Percentiles rank a stretch among this genome's conserved stretches.
Evolutionary conservation across 108 stramenopile species (phyloP).

Genomic region (Discostella stelligeroides): DNA sequence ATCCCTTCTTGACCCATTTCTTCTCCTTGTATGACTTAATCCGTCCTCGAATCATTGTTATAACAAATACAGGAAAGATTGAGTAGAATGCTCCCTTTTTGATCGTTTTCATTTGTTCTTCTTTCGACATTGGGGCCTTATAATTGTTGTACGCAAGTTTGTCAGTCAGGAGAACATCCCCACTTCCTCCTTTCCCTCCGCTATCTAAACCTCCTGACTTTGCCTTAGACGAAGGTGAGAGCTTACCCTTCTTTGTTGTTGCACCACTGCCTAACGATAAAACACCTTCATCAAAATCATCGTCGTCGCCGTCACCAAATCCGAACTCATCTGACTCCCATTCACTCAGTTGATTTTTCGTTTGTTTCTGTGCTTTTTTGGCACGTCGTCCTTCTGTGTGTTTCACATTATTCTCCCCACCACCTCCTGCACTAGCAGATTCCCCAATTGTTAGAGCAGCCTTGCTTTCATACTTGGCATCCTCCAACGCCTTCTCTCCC

Average conservation of each 20-base stretch:
- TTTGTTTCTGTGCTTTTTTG: constrained; percentile 24
- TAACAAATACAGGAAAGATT: constrained; percentile 44
- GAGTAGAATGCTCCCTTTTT: constrained; percentile 43
- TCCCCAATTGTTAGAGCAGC: constrained; percentile 41
- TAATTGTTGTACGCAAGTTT: constrained; percentile 52
- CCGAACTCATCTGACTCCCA: constrained; percentile 55
- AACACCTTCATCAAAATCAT: constrained; percentile 35
- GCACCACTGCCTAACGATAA: constrained; percentile 25
- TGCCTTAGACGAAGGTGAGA: constrained; percentile 20
- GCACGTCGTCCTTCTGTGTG: constrained; percentile 1
- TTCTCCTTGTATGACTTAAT: constrained; percentile 46
- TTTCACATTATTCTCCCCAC: neutral
- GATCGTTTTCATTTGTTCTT: constrained; percentile 30
- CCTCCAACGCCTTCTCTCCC: constrained; percentile 43
- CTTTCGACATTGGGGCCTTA: constrained; percentile 31
- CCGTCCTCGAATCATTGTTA: constrained; percentile 46
- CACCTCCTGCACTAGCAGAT: constrained; percentile 5
- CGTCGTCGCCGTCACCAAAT: constrained; percentile 48
- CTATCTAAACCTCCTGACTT: constrained; percentile 7
- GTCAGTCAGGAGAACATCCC: constrained; percentile 43
- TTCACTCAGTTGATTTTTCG: constrained; percentile 35
- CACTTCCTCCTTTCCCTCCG: constrained; percentile 15
- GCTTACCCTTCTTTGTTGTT: constrained; percentile 18
- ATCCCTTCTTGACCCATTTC: constrained; percentile 40
- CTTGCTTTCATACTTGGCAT: constrained; percentile 21